phyloP scores from a whole-genome alignment of 2,329 filamentous ascomycete genomes.

The Fonsecaea nubica region DNA sequence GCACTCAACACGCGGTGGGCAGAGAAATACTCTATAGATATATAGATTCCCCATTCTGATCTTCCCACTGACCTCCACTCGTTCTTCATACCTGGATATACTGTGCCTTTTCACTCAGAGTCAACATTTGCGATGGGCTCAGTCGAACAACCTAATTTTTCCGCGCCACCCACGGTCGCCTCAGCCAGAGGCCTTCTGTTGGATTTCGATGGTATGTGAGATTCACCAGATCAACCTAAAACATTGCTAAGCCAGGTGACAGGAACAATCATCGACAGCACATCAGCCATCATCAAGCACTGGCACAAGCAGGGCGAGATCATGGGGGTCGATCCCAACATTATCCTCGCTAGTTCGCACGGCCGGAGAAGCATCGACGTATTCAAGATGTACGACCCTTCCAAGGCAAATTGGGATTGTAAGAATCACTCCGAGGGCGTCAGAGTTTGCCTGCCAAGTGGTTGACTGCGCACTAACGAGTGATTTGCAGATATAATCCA shows the following conservation, averaged over 20 bases:
- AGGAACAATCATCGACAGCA: constrained; percentile 56
- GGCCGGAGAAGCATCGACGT: constrained; percentile 88
- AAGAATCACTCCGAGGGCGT: constrained; percentile 46
- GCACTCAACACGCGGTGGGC: not conserved
- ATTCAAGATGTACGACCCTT: constrained; percentile 76
- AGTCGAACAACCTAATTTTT: constrained; percentile 46
- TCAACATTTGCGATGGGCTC: constrained; percentile 40
- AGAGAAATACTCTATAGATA: not conserved
- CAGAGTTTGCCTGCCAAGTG: not conserved
- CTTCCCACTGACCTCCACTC: not conserved
- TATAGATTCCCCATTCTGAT: not conserved
- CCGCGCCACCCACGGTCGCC: constrained; percentile 48
- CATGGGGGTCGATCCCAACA: constrained; percentile 80
- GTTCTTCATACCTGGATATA: constrained; percentile 21
- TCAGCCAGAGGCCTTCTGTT: constrained; percentile 54
- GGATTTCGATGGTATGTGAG: constrained; percentile 51
- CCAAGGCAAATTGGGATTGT: constrained; percentile 94
- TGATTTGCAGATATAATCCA: constrained; percentile 70
- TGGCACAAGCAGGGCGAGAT: constrained; percentile 72
- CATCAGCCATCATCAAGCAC: constrained; percentile 66
- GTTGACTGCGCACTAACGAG: not conserved
- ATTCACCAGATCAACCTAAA: not conserved
- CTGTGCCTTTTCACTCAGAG: not conserved
- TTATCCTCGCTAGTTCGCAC: constrained; percentile 89
- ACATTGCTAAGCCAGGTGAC: not conserved